Evolutionary conservation across 306 rosid genomes (phyloP).

Genomic region (Castanea crenata): DNA sequence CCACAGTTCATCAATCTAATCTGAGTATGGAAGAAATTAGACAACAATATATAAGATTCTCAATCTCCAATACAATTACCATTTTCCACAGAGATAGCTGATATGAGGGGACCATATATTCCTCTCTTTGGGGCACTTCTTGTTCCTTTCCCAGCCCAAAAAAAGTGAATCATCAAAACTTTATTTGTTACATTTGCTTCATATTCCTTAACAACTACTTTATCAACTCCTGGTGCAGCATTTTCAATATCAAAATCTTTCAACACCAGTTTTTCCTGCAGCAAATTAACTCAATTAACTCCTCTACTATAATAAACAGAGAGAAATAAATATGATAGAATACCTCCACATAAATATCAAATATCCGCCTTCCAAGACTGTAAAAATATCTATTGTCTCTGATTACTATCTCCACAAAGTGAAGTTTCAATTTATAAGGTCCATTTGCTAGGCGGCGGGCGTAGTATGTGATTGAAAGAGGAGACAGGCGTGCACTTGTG

Average conservation of each 20-base stretch:
- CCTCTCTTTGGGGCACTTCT: conserved; percentile 37
- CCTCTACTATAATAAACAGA: not conserved
- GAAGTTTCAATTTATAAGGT: conserved; percentile 48
- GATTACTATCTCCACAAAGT: conserved; percentile 48
- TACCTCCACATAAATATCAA: conserved; percentile 69
- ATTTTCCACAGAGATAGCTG: conserved; percentile 60
- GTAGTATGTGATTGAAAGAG: conserved; percentile 26
- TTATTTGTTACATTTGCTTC: conserved; percentile 34
- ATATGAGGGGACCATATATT: conserved; percentile 63
- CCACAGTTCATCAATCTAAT: not conserved
- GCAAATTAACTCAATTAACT: conserved; percentile 11
- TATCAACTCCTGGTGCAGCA: conserved; percentile 34
- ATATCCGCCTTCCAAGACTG: conserved; percentile 58
- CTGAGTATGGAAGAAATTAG: too few relatives aligned
- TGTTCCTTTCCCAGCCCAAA: conserved; percentile 79
- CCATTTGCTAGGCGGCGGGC: conserved; percentile 64
- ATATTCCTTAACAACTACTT: conserved; percentile 20
- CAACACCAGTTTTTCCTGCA: conserved; percentile 38
- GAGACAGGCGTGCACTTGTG: too few relatives aligned
- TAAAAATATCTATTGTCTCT: not conserved
- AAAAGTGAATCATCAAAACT: conserved; percentile 45
- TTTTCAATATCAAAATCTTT: conserved; percentile 48
- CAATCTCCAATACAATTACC: conserved; percentile 15
- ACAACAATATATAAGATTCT: too few relatives aligned
- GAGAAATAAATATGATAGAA: conserved; percentile 1